phyloP scores from a whole-genome alignment of 345 rosid genomes.

The Moricandia moricandioides region DNA sequence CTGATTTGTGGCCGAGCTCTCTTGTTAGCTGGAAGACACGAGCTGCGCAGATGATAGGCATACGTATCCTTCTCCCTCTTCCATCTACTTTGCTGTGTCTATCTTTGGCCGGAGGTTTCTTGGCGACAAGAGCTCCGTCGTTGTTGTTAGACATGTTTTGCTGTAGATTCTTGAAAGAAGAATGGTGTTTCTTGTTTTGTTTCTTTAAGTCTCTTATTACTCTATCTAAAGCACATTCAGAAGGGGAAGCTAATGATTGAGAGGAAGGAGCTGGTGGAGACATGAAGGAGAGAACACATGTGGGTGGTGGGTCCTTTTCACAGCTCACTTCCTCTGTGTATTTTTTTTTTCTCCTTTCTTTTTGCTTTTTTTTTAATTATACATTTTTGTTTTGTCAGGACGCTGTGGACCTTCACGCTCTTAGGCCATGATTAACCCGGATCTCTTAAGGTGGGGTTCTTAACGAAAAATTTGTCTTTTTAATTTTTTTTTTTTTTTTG shows the following conservation, averaged over 20 bases:
- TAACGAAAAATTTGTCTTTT: too few relatives aligned
- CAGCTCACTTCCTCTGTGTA: constrained; percentile 53
- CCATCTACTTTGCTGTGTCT: constrained; percentile 98
- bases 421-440: not conserved
- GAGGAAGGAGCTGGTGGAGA: constrained; percentile 99
- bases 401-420: constrained; percentile 34
- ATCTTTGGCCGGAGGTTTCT: constrained; percentile 94
- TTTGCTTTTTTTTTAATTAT: not conserved
- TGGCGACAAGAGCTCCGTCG: constrained; percentile 46
- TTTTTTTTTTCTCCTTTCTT: constrained; percentile 15
- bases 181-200: too few relatives aligned
- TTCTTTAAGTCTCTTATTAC: not conserved
- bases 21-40: constrained; percentile 95
- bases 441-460: too few relatives aligned
- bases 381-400: constrained; percentile 27
- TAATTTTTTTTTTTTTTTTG: too few relatives aligned
- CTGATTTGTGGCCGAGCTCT: constrained; percentile 97
- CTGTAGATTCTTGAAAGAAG: not conserved
- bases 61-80: constrained; percentile 90
- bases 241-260: constrained; percentile 96
- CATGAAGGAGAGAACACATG: constrained; percentile 94
- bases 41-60: constrained; percentile 99
- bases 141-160: constrained; percentile 24
- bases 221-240: not conserved
- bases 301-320: constrained; percentile 81